A percentile compares a stretch with the other conserved stretches of the same genome.
Conservation (phyloP, 176 grass and related monocot genomes). For the maize (Zea mays) region Zm-B73-REFERENCE-NAM-5.0 NC_050098.1:216968001-216968500, state of each 20-base stretch:
- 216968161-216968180: neutral
- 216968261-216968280: neutral
- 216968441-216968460: neutral
- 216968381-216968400: neutral
- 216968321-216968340: neutral
- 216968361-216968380: neutral
- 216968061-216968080: neutral
- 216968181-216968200: neutral
- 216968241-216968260: neutral
- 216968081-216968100: conserved; percentile 9
- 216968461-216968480: neutral
- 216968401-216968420: neutral
- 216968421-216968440: conserved; percentile 2
- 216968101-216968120: neutral
- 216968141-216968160: neutral
- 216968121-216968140: neutral
- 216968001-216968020: conserved; percentile 28
- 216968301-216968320: neutral
- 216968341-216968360: neutral
- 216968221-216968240: neutral
- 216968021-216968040: conserved; percentile 21
- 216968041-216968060: neutral
- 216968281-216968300: neutral
- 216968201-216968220: neutral
- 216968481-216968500: conserved; percentile 3